Base-by-base conservation (phyloP, 805 yeast genomes). In the Sungouiella thailandica region DNA sequence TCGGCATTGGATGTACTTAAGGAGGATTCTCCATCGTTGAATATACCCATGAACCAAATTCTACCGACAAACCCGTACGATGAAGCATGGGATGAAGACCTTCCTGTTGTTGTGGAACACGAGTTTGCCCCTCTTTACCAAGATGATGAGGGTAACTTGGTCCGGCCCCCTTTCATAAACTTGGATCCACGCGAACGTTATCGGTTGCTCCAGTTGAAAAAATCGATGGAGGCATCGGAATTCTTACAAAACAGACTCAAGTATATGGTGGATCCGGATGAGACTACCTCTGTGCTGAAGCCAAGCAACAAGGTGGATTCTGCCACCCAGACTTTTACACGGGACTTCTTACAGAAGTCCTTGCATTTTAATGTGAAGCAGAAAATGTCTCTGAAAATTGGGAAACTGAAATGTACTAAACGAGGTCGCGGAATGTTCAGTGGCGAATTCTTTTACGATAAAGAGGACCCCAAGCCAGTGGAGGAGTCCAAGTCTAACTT, bases 141-240 rank as follows among this genome's bases (percentile, higher is more conserved):
- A 9, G 70, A 67, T 36, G 55, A 49, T 5, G 51, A 57, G 1
- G 71, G 71, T 8, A 57, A 62, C 28, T 41, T 62, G 31, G 65
- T 60, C 3, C 50, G 72, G 29, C 72, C 72, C 0, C 70, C 72
- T 5, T 63, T 67, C 41, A 66, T 67, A 25, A 64, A 62, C 29
- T 51, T 65, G 29, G 71, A 65, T 36, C 72, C 72, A 1, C 39
- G 61, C 23, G 72, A 67, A 40, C 47, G 72, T 17, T 62, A 67
- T 39, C 65, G 63, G 10, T 50, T 67, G 35, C 44, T 66, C 19
- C 70, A 64, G 41, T 43, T 65, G 29, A 67, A 66, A 35, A 51
- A 53, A 39, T 53, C 67, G 3, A 47, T 65, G 7, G 63, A 65
- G 36, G 60, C 62, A 4, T 53, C 67, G 0, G 58, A 59, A 25